These are phyloP conservation scores for Patellifolia procumbens DNA, from an alignment of 179 eudicot genomes.

Conservation along the genomic window DNA sequence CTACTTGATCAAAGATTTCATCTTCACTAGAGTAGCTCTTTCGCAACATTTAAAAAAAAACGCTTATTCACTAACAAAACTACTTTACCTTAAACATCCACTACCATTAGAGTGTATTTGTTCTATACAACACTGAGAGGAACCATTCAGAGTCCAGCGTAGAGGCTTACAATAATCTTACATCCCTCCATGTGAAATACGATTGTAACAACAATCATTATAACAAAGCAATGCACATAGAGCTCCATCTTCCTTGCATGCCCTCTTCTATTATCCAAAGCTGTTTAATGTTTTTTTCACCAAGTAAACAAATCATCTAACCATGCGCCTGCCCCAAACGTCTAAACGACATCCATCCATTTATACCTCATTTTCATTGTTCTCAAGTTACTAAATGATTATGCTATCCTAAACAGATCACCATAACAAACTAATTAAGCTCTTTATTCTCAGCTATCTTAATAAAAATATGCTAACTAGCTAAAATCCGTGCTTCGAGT, in stretches of 20 bases:
- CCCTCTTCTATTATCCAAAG: not conserved
- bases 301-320: not conserved
- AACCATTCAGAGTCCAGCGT: not conserved
- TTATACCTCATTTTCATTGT: not conserved
- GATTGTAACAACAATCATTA: no score
- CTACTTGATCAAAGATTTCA: not conserved
- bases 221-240: not conserved
- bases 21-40: not conserved
- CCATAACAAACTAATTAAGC: not conserved
- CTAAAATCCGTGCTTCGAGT: not conserved
- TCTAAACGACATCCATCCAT: not conserved
- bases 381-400: not conserved
- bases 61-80: not conserved
- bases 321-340: not conserved
- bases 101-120: not conserved
- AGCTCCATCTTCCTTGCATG: not conserved
- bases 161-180: not conserved
- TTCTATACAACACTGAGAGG: not conserved
- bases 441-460: not conserved
- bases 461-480: not conserved
- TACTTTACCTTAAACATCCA: not conserved
- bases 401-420: not conserved
- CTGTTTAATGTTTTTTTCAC: not conserved
- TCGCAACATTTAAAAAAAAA: not conserved
- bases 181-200: not conserved